phyloP scores from a whole-genome alignment of 1,284 basidiomycete genomes.

The Xerocomus amazonicus region DNA sequence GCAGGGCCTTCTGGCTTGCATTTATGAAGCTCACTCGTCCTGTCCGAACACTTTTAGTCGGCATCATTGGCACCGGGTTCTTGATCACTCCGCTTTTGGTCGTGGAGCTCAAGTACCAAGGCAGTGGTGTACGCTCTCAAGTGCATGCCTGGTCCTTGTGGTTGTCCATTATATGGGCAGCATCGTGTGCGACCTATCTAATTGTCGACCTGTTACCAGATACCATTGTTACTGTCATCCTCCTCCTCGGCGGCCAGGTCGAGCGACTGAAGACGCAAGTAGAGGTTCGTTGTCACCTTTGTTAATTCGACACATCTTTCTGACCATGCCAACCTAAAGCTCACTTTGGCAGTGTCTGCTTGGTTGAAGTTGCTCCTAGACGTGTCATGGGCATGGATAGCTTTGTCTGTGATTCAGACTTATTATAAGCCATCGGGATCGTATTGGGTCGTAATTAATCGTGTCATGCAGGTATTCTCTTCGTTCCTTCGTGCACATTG shows the following conservation, averaged over 20 bases:
- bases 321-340: conserved; percentile 35
- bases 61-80: conserved; percentile 55
- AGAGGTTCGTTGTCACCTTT: conserved; percentile 44
- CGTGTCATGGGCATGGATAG: conserved; percentile 68
- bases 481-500: conserved; percentile 1
- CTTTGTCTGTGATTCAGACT: conserved; percentile 56
- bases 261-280: conserved; percentile 62
- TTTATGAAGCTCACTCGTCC: conserved; percentile 67
- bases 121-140: conserved; percentile 45
- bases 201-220: conserved; percentile 62
- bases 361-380: conserved; percentile 70
- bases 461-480: conserved; percentile 58
- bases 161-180: conserved; percentile 68
- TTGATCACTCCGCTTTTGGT: conserved; percentile 68
- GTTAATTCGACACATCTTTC: neutral
- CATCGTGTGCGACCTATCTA: conserved; percentile 56
- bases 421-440: conserved; percentile 55
- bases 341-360: conserved; percentile 63
- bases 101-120: conserved; percentile 57
- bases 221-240: conserved; percentile 50
- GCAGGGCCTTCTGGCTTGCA: conserved; percentile 56
- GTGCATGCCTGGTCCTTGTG: conserved; percentile 71
- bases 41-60: conserved; percentile 54
- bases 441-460: conserved; percentile 69
- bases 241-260: conserved; percentile 56